Evolutionary conservation across 768 basidiomycete species (phyloP), one percentile per base, ranked within the genome.

Genomic region (Podaxis carcinomalis): DNA sequence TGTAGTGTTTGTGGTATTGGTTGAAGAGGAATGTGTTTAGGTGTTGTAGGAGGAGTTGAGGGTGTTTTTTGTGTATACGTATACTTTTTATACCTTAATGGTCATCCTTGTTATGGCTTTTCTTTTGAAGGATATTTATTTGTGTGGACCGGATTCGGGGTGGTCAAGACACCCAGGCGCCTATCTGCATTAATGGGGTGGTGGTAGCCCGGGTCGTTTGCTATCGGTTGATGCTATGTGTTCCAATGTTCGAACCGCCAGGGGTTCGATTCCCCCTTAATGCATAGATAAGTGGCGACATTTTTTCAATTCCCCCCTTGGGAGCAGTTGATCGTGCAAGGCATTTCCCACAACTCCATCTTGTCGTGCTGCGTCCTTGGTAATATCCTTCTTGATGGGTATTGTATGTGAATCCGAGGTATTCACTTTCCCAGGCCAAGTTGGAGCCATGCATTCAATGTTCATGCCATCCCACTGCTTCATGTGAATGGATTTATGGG

Each of bases 131-230:
- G 32, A 9, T 0, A 9, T 32, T 2, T 0, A 9, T 32, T 2
- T 32, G 7, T 9, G 7, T 32, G 32, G 32, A 32, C 2, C 9
- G 0, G 7, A 32, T 9, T 32, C 6, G 7, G 32, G 7, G 7
- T 6, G 7, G 32, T 32, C 7, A 32, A 2, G 1, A 32, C 32
- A 9, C 11, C 5, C 40, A 2, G 44, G 47, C 1, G 9, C 5
- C 14, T 6, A 5, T 16, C 40, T 19, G 61, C 61, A 62, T 62
- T 57, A 62, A 62, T 62, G 61, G 61, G 61, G 61, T 52, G 57
- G 61, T 62, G 61, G 50, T 62, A 62, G 52, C 61, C 61, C 54
- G 61, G 61, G 56, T 53, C 61, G 61, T 62, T 62, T 62, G 61
- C 56, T 56, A 62, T 57, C 28, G 50, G 27, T 1, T n/a, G 11